Conservation (phyloP, 169 alveolate genomes). For the Plasmodium fragile region DNA sequence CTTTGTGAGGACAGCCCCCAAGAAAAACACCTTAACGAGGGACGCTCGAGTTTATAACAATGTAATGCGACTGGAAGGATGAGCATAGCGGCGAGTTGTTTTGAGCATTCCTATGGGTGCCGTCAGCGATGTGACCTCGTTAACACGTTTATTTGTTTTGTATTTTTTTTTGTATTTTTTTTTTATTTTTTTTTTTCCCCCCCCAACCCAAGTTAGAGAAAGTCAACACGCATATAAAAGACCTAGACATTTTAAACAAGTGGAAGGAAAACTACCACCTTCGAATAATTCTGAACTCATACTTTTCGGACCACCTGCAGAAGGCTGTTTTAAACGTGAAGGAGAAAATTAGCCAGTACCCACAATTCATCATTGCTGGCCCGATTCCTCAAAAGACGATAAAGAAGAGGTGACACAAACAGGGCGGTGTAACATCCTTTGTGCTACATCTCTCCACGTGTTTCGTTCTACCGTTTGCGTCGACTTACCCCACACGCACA, state of each 20-base stretch:
- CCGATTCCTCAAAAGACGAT: conserved; percentile 71
- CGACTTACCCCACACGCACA: background rate
- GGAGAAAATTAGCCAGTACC: conserved; percentile 50
- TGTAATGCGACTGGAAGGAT: conserved; percentile 15
- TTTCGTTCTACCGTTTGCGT: background rate
- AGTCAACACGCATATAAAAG: conserved; percentile 41
- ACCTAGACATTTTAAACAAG: conserved; percentile 54
- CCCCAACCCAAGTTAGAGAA: conserved; percentile 11
- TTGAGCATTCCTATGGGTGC: background rate
- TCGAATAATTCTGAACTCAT: conserved; percentile 39
- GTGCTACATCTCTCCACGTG: background rate
- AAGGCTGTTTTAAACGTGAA: conserved; percentile 62
- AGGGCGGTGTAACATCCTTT: background rate
- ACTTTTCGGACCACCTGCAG: conserved; percentile 73
- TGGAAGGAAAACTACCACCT: conserved; percentile 68
- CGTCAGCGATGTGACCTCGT: background rate
- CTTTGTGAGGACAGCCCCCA: background rate
- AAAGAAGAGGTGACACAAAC: conserved; percentile 26
- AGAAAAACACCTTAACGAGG: background rate
- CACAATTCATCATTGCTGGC: conserved; percentile 57
- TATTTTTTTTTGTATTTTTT: background rate
- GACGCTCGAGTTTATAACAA: conserved; percentile 20
- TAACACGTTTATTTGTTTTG: background rate
- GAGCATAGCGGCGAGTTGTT: background rate
- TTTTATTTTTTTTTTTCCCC: background rate